Percentiles rank a stretch among this genome's conserved stretches.
Conservation (phyloP, 2,329 filamentous ascomycete species). For the Achaetomium macrosporum region DNA sequence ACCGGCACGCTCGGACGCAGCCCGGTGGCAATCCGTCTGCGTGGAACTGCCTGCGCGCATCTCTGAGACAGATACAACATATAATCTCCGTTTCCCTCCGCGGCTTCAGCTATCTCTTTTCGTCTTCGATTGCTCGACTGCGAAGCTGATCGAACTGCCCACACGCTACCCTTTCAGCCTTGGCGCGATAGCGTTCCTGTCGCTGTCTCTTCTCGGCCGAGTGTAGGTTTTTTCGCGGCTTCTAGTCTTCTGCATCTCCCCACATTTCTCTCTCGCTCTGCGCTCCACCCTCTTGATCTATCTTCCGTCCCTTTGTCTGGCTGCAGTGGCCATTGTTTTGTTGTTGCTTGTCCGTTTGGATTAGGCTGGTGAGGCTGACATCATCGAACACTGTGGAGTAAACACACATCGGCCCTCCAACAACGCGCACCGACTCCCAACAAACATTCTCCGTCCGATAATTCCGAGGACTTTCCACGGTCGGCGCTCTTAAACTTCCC, state of each 20-base stretch:
- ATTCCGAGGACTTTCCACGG: slow-evolving; percentile 14
- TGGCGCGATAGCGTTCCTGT: slow-evolving; percentile 17
- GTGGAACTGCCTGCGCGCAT: neutral
- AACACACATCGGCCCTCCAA: slow-evolving; percentile 3
- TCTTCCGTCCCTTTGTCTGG: neutral
- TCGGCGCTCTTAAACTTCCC: slow-evolving; percentile 15
- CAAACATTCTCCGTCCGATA: slow-evolving; percentile 17
- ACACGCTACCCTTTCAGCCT: slow-evolving; percentile 15
- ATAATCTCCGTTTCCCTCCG: neutral
- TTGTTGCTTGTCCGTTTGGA: neutral
- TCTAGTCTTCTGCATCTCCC: slow-evolving; percentile 9
- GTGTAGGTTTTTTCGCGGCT: slow-evolving; percentile 14
- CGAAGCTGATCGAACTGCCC: too few relatives aligned
- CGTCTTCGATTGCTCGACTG: neutral
- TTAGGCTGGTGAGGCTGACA: slow-evolving; percentile 20
- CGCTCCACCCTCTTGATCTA: neutral
- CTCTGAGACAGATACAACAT: neutral
- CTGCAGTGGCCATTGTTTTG: neutral
- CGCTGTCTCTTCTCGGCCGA: slow-evolving; percentile 15
- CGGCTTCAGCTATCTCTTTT: neutral
- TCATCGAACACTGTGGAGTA: slow-evolving; percentile 16
- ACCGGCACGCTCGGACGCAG: slow-evolving; percentile 5
- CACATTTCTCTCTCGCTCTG: slow-evolving; percentile 7
- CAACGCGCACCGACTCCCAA: slow-evolving; percentile 11
- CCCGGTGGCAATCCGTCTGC: neutral